Conservation (phyloP, 1,284 basidiomycete species). For the Cryptococcus sp. region DNA sequence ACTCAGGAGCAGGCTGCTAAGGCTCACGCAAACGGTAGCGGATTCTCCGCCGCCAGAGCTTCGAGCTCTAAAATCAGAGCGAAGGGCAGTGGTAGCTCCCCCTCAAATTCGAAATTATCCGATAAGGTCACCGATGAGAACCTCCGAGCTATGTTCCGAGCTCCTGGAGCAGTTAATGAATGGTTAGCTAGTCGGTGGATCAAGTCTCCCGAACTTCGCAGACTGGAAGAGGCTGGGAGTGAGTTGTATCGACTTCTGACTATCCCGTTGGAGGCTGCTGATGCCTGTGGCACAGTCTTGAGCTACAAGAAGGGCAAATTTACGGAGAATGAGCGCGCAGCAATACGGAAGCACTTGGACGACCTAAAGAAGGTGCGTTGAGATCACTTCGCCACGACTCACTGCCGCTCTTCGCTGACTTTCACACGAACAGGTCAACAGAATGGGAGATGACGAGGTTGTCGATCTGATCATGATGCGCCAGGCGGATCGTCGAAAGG, state of each 20-base stretch:
- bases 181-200: background rate
- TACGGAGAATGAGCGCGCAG: constrained; percentile 28
- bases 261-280: background rate
- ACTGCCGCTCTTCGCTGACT: background rate
- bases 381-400: too few species aligned
- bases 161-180: background rate
- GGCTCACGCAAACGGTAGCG: too few species aligned
- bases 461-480: constrained; percentile 36
- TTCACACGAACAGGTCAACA: constrained; percentile 22
- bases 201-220: background rate
- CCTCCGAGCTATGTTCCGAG: too few species aligned
- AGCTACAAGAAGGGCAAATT: constrained; percentile 41
- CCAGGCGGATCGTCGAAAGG: constrained; percentile 13
- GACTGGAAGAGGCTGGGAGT: constrained; percentile 30
- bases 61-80: too few species aligned
- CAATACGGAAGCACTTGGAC: constrained; percentile 29
- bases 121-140: too few species aligned
- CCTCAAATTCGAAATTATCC: too few species aligned
- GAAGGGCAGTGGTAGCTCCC: too few species aligned
- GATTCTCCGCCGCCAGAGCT: too few species aligned
- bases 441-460: constrained; percentile 29
- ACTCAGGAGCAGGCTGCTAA: too few species aligned
- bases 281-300: constrained; percentile 29
- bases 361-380: constrained; percentile 26
- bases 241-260: constrained; percentile 16